Conservation (phyloP, 73 alveolate species). For the Paramecium biaurelia region DNA sequence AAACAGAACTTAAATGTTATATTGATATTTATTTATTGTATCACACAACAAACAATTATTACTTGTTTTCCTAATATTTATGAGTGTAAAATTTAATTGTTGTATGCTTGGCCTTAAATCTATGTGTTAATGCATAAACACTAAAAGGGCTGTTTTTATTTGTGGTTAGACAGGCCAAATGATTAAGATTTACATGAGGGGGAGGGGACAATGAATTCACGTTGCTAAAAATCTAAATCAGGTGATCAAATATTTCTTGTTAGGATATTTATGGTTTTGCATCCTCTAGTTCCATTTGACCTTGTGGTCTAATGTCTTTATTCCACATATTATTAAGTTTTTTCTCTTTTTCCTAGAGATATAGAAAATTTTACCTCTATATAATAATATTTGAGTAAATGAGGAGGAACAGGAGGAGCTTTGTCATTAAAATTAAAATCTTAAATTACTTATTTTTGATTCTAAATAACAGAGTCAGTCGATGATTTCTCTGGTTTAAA, state of each 20-base stretch:
- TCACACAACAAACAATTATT: constrained; percentile 37
- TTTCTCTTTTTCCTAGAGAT: constrained; percentile 38
- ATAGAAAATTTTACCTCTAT: not conserved
- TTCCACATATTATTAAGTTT: constrained; percentile 38
- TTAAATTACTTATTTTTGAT: not conserved
- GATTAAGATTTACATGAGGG: not conserved
- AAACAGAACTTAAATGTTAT: not conserved
- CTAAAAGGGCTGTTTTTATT: constrained; percentile 39
- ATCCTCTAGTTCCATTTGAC: constrained; percentile 49
- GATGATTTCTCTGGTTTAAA: constrained; percentile 21
- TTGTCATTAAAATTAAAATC: constrained; percentile 52
- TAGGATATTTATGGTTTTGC: constrained; percentile 6
- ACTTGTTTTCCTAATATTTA: constrained; percentile 47
- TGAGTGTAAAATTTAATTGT: constrained; percentile 61
- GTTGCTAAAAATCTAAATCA: constrained; percentile 48
- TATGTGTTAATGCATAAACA: constrained; percentile 60
- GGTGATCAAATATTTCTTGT: constrained; percentile 51
- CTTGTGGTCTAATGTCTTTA: constrained; percentile 26
- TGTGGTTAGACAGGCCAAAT: constrained; percentile 48
- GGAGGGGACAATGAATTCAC: constrained; percentile 68
- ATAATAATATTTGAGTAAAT: constrained; percentile 36
- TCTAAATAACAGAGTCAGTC: not conserved
- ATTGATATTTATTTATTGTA: not conserved
- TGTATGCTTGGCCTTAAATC: constrained; percentile 66
- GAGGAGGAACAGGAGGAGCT: constrained; percentile 67